Evolutionary conservation across 768 basidiomycete species (phyloP).

Genomic region (Tricholoma furcatifolium): DNA sequence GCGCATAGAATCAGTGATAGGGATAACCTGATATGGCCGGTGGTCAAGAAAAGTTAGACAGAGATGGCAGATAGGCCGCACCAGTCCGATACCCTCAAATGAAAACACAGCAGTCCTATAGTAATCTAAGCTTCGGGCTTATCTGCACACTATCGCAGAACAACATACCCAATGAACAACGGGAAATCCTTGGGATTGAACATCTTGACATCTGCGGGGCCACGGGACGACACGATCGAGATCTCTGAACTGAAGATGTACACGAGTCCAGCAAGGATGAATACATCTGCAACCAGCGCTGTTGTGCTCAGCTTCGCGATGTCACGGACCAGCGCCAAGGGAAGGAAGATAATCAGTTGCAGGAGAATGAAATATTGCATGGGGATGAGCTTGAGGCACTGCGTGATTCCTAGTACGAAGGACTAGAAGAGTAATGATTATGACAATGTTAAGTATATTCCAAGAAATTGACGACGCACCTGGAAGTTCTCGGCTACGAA

Average conservation of each 20-base stretch:
- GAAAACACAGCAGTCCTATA: slow-evolving; percentile 93
- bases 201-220: slow-evolving; percentile 75
- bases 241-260: slow-evolving; percentile 91
- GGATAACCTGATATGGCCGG: slow-evolving; percentile 78
- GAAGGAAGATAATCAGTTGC: slow-evolving; percentile 85
- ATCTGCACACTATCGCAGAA: neutral
- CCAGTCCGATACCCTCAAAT: slow-evolving; percentile 95
- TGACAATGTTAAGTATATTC: neutral
- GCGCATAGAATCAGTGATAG: slow-evolving; percentile 95
- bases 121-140: neutral
- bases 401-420: slow-evolving; percentile 77
- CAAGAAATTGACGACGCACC: slow-evolving; percentile 25
- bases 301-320: slow-evolving; percentile 93
- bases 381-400: slow-evolving; percentile 66
- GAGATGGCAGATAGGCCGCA: slow-evolving; percentile 30
- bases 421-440: slow-evolving; percentile 42
- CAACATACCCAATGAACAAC: slow-evolving; percentile 81
- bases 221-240: slow-evolving; percentile 58
- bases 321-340: slow-evolving; percentile 86
- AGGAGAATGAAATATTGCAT: slow-evolving; percentile 81
- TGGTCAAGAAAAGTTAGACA: neutral
- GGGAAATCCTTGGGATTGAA: slow-evolving; percentile 93
- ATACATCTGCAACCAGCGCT: slow-evolving; percentile 90
- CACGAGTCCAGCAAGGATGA: slow-evolving; percentile 85
- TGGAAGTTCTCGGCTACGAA: slow-evolving; percentile 92